Percentiles rank a stretch among this genome's conserved stretches.
These are phyloP conservation scores for Nitzschia inconspicua DNA, from an alignment of 108 stramenopile species.

Conservation along the genomic window DNA sequence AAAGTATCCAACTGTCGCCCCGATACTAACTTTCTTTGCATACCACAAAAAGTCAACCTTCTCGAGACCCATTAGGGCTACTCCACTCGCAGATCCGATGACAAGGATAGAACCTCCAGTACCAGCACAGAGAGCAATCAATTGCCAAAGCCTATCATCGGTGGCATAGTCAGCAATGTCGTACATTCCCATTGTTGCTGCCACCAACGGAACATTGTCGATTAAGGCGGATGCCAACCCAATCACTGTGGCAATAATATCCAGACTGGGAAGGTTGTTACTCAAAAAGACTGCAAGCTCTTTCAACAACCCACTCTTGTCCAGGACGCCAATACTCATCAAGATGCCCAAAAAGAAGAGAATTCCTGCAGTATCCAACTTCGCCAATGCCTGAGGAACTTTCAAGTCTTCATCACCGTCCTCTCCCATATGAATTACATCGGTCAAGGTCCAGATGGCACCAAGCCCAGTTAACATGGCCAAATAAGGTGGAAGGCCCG, in stretches of 20 bases:
- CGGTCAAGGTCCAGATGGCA: constrained; percentile 92
- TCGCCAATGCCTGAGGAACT: constrained; percentile 78
- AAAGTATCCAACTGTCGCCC: constrained; percentile 87
- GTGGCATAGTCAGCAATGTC: constrained; percentile 83
- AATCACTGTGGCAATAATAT: constrained; percentile 93
- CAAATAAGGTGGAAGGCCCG: constrained; percentile 91
- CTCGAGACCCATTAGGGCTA: constrained; percentile 93
- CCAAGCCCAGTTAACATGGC: constrained; percentile 94
- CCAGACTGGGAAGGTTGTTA: constrained; percentile 80
- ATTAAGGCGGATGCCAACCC: constrained; percentile 90
- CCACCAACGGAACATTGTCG: constrained; percentile 93
- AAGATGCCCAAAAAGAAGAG: constrained; percentile 95
- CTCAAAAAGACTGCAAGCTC: constrained; percentile 84
- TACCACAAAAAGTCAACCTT: constrained; percentile 97
- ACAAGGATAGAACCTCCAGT: constrained; percentile 93
- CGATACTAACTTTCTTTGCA: constrained; percentile 80
- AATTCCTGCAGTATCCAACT: constrained; percentile 88
- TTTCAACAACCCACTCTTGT: constrained; percentile 89
- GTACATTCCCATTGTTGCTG: constrained; percentile 96
- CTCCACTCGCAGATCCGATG: constrained; percentile 91
- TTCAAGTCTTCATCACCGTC: constrained; percentile 69
- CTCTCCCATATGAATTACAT: constrained; percentile 91
- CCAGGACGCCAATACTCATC: constrained; percentile 91
- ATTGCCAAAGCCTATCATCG: constrained; percentile 91
- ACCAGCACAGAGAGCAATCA: constrained; percentile 93